These are phyloP conservation scores for Lachnellula suecica DNA, from an alignment of 2,329 filamentous ascomycete species.

Conservation along the genomic window DNA sequence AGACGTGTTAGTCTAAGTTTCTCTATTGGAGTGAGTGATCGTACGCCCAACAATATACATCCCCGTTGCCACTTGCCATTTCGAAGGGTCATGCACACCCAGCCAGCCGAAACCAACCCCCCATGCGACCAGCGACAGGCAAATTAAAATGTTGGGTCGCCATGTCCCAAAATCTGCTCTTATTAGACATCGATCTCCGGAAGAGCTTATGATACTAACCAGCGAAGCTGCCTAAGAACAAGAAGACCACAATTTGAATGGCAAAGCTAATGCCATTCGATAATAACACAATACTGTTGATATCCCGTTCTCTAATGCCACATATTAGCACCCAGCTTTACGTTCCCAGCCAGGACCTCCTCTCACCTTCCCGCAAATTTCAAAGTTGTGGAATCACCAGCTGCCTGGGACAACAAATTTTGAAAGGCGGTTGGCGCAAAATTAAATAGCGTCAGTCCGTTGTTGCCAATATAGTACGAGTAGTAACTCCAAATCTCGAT, in stretches of 20 bases:
- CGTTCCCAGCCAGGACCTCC: too few species aligned
- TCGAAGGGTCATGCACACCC: constrained; percentile 56
- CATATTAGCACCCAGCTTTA: background rate
- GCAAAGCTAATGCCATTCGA: constrained; percentile 69
- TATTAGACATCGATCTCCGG: constrained; percentile 21
- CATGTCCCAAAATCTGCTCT: constrained; percentile 66
- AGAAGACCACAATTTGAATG: constrained; percentile 55
- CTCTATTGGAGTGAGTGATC: background rate
- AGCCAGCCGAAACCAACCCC: constrained; percentile 67
- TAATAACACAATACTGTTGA: constrained; percentile 64
- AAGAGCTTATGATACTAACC: background rate
- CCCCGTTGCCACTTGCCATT: constrained; percentile 60
- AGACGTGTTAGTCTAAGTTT: background rate
- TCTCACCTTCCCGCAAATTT: constrained; percentile 55
- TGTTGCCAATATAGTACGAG: constrained; percentile 64
- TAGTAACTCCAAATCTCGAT: constrained; percentile 59
- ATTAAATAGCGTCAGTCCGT: constrained; percentile 52
- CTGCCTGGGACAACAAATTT: constrained; percentile 61
- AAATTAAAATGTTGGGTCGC: constrained; percentile 61
- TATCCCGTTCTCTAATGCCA: constrained; percentile 54
- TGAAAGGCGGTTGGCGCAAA: constrained; percentile 65
- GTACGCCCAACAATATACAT: constrained; percentile 61
- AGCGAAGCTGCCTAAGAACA: constrained; percentile 45
- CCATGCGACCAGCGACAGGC: constrained; percentile 59
- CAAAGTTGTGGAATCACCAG: constrained; percentile 50